Evolutionary conservation across 1,284 basidiomycete species (phyloP), one percentile per base, ranked within the genome.

Genomic region (Ustilago tritici): DNA sequence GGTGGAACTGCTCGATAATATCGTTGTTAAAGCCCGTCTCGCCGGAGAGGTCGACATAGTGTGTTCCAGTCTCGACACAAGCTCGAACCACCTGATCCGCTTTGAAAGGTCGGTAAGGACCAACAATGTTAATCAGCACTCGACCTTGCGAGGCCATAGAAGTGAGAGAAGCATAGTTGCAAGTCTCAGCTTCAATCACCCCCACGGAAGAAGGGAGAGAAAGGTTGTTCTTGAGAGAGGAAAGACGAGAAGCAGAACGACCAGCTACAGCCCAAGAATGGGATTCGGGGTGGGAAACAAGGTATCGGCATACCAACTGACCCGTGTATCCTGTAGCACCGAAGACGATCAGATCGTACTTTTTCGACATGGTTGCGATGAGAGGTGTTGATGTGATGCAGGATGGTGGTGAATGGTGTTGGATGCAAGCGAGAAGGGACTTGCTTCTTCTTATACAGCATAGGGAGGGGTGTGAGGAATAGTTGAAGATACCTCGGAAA

Each of bases 21-120:
- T 89, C 87, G 53, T 81, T 86, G 40, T 91, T 78, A 68, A 78
- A 78, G 2, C 70, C 76, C 0, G 76, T 74, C 34, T 92, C 92
- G 40, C 90, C 88, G 43, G 68, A 66, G 23, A 92, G 87, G 85
- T 92, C 92, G 38, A 92, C 89, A 81, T 92, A 92, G 84, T 91
- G 90, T 60, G 87, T 88, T 2, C 90, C 89, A 46, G 88, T 86
- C 58, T 86, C 82, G n/a, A 88, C 88, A 70, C 90, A 91, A 0
- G 89, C 89, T 53, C 89, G 89, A 6, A 88, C 19, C 82, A 87
- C 72, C 15, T 80, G 64, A 11, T 47, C 47, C 6, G 76, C 82
- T 10, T 70, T 76, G 40, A 74, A 73, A 19, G 63, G 65, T 8
- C 70, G 66, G 53, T 80, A 83, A 2, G 82, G 82, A 0, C 82